phyloP scores from a whole-genome alignment of 441 rosid species.

The Dalechampia spathulata region DNA sequence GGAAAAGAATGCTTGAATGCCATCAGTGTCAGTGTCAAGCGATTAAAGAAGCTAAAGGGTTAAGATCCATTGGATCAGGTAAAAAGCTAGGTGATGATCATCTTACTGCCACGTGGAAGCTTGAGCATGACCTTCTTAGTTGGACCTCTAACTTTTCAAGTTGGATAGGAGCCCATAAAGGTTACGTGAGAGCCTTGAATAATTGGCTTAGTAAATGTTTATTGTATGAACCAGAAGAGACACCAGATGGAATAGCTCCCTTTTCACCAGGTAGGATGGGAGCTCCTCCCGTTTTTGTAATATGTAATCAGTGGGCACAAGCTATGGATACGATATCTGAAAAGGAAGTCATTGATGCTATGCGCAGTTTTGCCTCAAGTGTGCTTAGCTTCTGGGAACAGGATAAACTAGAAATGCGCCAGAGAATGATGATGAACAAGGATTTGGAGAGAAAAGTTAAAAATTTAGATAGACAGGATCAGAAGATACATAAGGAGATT shows the following conservation, averaged over 20 bases:
- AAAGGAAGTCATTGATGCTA: slow-evolving; percentile 72
- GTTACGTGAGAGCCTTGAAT: slow-evolving; percentile 68
- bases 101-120: slow-evolving; percentile 56
- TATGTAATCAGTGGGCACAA: slow-evolving; percentile 95
- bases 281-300: slow-evolving; percentile 83
- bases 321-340: slow-evolving; percentile 70
- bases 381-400: slow-evolving; percentile 79
- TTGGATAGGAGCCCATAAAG: slow-evolving; percentile 80
- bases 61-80: slow-evolving; percentile 57
- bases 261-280: slow-evolving; percentile 93
- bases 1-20: slow-evolving; percentile 88
- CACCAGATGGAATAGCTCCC: slow-evolving; percentile 75
- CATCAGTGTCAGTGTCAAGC: slow-evolving; percentile 74
- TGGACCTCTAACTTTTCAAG: slow-evolving; percentile 65
- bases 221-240: slow-evolving; percentile 81
- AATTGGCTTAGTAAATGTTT: slow-evolving; percentile 80
- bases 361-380: slow-evolving; percentile 53
- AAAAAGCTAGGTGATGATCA: slow-evolving; percentile 57
- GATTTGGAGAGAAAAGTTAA: slow-evolving; percentile 57
- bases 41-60: slow-evolving; percentile 55
- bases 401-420: slow-evolving; percentile 50
- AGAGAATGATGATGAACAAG: slow-evolving; percentile 40
- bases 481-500: slow-evolving; percentile 73
- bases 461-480: slow-evolving; percentile 70
- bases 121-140: slow-evolving; percentile 66